Evolutionary conservation across 164 flowering plant species (phyloP).

Genomic region (Stephania cephalantha): DNA sequence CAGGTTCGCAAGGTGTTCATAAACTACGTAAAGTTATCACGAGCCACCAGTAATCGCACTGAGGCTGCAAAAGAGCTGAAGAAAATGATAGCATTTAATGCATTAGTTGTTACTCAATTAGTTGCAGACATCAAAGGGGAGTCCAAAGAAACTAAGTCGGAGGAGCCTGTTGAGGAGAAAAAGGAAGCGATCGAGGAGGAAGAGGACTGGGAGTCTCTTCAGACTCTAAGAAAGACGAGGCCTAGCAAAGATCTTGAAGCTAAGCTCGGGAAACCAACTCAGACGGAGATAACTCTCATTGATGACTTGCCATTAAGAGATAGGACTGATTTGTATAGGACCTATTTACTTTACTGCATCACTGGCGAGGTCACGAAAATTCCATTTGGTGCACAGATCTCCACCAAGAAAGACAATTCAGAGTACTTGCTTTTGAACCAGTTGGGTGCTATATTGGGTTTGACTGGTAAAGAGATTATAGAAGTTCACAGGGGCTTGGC

Average conservation of each 20-base stretch:
- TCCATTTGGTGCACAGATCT: constrained; percentile 64
- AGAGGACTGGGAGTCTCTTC: constrained; percentile 73
- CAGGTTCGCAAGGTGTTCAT: constrained; percentile 74
- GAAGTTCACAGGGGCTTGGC: constrained; percentile 73
- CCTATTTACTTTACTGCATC: constrained; percentile 67
- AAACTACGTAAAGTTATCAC: constrained; percentile 58
- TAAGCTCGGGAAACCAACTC: constrained; percentile 52
- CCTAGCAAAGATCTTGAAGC: constrained; percentile 47
- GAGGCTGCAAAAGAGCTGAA: constrained; percentile 81
- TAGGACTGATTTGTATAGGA: constrained; percentile 70
- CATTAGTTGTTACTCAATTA: constrained; percentile 71
- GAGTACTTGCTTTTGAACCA: constrained; percentile 65
- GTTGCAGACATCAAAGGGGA: constrained; percentile 91
- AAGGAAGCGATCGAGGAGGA: constrained; percentile 34
- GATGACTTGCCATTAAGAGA: constrained; percentile 83
- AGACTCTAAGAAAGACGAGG: constrained; percentile 57
- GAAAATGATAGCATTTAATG: constrained; percentile 82
- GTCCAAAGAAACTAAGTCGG: constrained; percentile 31
- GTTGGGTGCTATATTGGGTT: constrained; percentile 73
- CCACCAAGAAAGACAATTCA: constrained; percentile 64
- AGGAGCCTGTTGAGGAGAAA: constrained; percentile 35
- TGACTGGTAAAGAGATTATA: constrained; percentile 58
- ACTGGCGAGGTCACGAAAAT: constrained; percentile 63
- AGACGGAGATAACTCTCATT: constrained; percentile 79
- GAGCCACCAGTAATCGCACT: constrained; percentile 53